Conservation (phyloP, 192 early-diverging fungal species). For the Coemansia sp. region DNA sequence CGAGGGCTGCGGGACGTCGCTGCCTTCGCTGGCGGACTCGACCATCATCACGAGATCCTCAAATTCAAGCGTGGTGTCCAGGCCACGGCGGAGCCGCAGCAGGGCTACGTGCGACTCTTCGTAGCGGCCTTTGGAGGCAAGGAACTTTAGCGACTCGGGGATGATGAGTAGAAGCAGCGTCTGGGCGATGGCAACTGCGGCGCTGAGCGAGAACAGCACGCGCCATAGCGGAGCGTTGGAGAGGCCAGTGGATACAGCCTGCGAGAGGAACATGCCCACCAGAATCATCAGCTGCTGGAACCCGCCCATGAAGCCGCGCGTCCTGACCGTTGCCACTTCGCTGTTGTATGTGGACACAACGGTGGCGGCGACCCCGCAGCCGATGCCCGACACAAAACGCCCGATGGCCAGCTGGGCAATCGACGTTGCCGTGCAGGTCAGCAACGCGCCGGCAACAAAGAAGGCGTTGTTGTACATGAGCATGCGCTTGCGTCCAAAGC, state of each 20-base stretch:
- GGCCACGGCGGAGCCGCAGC: constrained; percentile 47
- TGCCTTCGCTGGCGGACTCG: constrained; percentile 2
- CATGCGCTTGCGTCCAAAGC: constrained; percentile 61
- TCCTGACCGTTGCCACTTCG: constrained; percentile 62
- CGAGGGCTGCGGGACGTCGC: constrained; percentile 24
- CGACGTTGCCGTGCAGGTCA: constrained; percentile 55
- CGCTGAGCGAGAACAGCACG: constrained; percentile 58
- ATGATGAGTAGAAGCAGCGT: constrained; percentile 61
- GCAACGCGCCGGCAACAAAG: constrained; percentile 55
- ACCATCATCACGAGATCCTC: constrained; percentile 52
- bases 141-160: constrained; percentile 70
- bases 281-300: constrained; percentile 83
- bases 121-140: constrained; percentile 53
- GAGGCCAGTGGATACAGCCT: constrained; percentile 58
- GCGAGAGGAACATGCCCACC: constrained; percentile 70
- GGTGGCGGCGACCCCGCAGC: constrained; percentile 66
- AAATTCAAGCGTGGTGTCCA: constrained; percentile 54
- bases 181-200: constrained; percentile 58
- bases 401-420: constrained; percentile 53
- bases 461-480: constrained; percentile 64
- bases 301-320: constrained; percentile 69
- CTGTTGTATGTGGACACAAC: constrained; percentile 77
- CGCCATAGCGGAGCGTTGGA: constrained; percentile 66
- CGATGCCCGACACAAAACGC: constrained; percentile 70
- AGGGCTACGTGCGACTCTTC: constrained; percentile 52